Evolutionary conservation across 768 basidiomycete species (phyloP).

Genomic region (Rubroboletus pulcherrimus): DNA sequence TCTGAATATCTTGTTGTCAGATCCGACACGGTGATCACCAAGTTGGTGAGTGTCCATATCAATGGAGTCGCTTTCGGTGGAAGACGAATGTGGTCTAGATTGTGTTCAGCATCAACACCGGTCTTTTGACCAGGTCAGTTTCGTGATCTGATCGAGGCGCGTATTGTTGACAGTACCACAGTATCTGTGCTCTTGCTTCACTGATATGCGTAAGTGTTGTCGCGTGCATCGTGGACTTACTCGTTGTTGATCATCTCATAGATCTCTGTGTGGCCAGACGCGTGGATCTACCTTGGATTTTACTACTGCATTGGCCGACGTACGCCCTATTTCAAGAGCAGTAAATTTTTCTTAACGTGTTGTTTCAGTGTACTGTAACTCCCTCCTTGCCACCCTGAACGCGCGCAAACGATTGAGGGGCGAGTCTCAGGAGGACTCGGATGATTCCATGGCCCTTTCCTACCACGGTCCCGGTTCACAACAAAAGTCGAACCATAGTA

Average conservation of each 20-base stretch:
- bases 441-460: slow-evolving; percentile 10
- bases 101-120: slow-evolving; percentile 48
- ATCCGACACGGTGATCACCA: slow-evolving; percentile 51
- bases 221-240: neutral
- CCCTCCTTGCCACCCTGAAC: slow-evolving; percentile 57
- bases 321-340: slow-evolving; percentile 30
- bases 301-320: slow-evolving; percentile 58
- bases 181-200: slow-evolving; percentile 52
- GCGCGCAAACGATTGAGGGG: slow-evolving; percentile 47
- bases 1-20: slow-evolving; percentile 6
- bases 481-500: slow-evolving; percentile 4
- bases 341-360: neutral
- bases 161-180: neutral
- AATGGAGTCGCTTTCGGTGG: neutral
- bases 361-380: slow-evolving; percentile 50
- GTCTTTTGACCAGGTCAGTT: slow-evolving; percentile 26
- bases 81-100: slow-evolving; percentile 32
- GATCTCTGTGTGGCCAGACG: slow-evolving; percentile 44
- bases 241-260: slow-evolving; percentile 15
- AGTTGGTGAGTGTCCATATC: slow-evolving; percentile 26
- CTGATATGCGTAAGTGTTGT: slow-evolving; percentile 41
- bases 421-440: neutral
- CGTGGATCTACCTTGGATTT: slow-evolving; percentile 56
- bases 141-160: neutral
- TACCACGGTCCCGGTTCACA: slow-evolving; percentile 1